Percentiles rank a stretch among this genome's conserved stretches.
Conservation (phyloP, 331 rosid species). For the Pyrus hybrid region DNA sequence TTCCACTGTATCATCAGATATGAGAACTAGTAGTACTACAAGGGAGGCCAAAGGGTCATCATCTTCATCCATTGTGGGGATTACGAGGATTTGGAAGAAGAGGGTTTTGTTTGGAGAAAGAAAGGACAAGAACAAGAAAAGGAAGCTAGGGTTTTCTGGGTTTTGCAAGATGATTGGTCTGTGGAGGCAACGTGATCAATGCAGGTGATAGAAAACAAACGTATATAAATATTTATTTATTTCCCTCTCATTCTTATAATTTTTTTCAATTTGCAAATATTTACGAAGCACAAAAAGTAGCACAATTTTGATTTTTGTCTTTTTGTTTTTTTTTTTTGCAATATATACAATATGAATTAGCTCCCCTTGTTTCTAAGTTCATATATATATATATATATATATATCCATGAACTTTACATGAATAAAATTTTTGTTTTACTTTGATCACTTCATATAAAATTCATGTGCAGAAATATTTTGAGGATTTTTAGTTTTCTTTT, state of each 20-base stretch:
- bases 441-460: no score
- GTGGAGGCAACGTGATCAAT: slow-evolving; percentile 23
- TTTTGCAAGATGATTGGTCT: slow-evolving; percentile 21
- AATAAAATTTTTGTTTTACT: no score
- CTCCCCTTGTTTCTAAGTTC: no score
- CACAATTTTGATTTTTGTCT: no score
- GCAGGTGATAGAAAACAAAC: not conserved
- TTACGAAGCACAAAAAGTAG: not conserved
- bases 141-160: slow-evolving; percentile 20
- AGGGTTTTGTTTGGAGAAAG: slow-evolving; percentile 6
- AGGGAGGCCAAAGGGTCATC: slow-evolving; percentile 7
- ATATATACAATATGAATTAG: no score
- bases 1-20: not conserved
- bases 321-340: no score
- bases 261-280: not conserved
- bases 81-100: slow-evolving; percentile 33
- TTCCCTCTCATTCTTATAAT: not conserved
- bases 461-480: no score
- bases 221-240: not conserved
- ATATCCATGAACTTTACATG: no score
- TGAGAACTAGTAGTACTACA: not conserved
- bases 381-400: no score
- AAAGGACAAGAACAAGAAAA: slow-evolving; percentile 22
- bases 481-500: no score
- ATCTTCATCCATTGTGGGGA: slow-evolving; percentile 23